These are phyloP conservation scores for Chlamydomonas asymmetrica DNA, from an alignment of 139 green algal genomes.

Conservation along the genomic window DNA sequence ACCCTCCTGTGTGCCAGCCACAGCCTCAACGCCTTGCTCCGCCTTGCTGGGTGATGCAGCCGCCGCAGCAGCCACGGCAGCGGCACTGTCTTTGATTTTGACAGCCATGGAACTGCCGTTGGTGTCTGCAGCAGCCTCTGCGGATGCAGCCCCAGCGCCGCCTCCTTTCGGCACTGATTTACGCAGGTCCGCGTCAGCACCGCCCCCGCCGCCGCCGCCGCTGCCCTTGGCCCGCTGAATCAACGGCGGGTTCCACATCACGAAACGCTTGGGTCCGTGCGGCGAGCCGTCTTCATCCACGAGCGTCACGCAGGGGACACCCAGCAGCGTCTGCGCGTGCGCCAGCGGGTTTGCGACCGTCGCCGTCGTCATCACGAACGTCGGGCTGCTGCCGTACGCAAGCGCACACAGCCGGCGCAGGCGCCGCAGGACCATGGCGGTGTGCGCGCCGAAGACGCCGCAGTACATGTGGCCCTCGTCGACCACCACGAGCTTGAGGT, in stretches of 20 bases:
- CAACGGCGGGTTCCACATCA: constrained; percentile 95
- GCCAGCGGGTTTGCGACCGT: constrained; percentile 87
- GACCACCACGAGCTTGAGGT: constrained; percentile 82
- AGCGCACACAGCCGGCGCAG: constrained; percentile 78
- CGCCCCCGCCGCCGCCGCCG: background rate
- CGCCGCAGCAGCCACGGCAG: no score
- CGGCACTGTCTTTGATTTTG: no score
- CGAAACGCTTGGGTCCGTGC: constrained; percentile 76
- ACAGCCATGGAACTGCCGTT: no score
- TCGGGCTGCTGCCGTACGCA: constrained; percentile 50
- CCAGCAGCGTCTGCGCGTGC: constrained; percentile 69
- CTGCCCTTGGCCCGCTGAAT: constrained; percentile 12
- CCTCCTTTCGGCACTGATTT: background rate
- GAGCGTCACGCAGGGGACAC: constrained; percentile 48
- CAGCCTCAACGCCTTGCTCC: no score
- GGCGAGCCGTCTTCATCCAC: constrained; percentile 83
- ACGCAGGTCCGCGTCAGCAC: background rate
- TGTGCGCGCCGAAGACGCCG: constrained; percentile 91
- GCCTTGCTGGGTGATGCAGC: background rate
- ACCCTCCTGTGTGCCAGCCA: background rate
- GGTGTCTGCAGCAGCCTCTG: constrained; percentile 4
- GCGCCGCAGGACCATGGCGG: constrained; percentile 83
- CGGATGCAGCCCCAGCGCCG: background rate
- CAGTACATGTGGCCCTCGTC: constrained; percentile 91
- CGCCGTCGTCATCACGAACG: constrained; percentile 59